phyloP scores from a whole-genome alignment of 176 grass and related monocot genomes.

The Chloris gayana region DNA sequence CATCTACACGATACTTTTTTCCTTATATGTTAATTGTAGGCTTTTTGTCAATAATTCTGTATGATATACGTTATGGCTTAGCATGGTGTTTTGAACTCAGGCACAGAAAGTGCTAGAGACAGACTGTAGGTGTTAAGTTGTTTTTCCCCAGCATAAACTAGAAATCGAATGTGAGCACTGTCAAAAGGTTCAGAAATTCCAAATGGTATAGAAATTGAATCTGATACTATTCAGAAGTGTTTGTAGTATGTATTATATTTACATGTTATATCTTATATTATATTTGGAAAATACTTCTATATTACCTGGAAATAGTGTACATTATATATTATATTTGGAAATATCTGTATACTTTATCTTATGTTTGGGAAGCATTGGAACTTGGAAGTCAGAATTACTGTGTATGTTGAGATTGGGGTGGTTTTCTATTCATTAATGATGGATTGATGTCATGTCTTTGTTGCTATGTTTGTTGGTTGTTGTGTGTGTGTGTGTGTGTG shows the following conservation, averaged over 20 bases:
- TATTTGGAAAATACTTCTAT: background rate
- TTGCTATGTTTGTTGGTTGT: constrained; percentile 10
- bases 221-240: background rate
- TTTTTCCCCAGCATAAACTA: background rate
- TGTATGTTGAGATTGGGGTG: background rate
- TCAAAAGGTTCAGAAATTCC: background rate
- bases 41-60: constrained; percentile 13
- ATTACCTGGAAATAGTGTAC: no score
- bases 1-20: background rate
- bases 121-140: background rate
- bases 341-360: background rate
- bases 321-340: background rate
- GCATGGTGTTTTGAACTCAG: background rate
- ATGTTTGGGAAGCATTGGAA: background rate
- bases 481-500: background rate
- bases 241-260: background rate
- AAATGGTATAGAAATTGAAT: background rate
- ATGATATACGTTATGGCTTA: constrained; percentile 16
- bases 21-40: background rate
- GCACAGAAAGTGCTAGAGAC: background rate
- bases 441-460: background rate
- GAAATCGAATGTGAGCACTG: background rate
- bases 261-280: background rate
- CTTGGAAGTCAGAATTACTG: background rate
- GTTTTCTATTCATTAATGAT: background rate